Conservation (phyloP, 2,329 filamentous ascomycete genomes). For the Cercospora beticola region DNA sequence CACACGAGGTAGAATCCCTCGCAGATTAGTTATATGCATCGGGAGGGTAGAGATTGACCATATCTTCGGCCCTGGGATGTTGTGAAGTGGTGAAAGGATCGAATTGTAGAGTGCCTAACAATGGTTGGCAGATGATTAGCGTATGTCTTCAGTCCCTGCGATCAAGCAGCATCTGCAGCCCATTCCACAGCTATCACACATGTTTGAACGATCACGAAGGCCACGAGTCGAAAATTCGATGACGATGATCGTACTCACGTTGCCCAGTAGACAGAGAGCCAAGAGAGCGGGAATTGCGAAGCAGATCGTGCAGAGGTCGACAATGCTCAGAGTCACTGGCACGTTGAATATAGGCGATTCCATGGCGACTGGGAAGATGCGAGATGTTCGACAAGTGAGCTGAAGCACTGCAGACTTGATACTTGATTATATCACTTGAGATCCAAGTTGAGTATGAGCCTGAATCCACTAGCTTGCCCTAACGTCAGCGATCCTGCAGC, state of each 20-base stretch:
- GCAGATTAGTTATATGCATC: slow-evolving; percentile 10
- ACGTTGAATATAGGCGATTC: background rate
- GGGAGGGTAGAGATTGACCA: slow-evolving; percentile 21
- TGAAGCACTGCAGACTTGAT: background rate
- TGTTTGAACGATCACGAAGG: background rate
- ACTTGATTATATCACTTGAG: background rate
- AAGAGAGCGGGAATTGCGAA: background rate
- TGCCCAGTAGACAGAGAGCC: background rate
- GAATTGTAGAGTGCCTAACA: slow-evolving; percentile 37
- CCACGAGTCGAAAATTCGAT: background rate
- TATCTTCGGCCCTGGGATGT: slow-evolving; percentile 43
- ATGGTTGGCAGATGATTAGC: background rate
- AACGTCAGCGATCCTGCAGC: background rate
- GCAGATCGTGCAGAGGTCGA: background rate
- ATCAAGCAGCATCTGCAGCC: background rate
- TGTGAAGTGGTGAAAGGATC: slow-evolving; percentile 44
- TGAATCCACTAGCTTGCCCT: background rate
- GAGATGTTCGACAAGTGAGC: background rate
- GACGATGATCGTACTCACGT: background rate
- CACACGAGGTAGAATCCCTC: slow-evolving; percentile 2
- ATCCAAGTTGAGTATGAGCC: background rate
- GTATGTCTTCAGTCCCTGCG: background rate
- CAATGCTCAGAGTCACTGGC: background rate
- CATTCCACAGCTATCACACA: background rate
- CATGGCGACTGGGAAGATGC: background rate